phyloP scores from a whole-genome alignment of 2,329 filamentous ascomycete species.

The Volutella citrinella region DNA sequence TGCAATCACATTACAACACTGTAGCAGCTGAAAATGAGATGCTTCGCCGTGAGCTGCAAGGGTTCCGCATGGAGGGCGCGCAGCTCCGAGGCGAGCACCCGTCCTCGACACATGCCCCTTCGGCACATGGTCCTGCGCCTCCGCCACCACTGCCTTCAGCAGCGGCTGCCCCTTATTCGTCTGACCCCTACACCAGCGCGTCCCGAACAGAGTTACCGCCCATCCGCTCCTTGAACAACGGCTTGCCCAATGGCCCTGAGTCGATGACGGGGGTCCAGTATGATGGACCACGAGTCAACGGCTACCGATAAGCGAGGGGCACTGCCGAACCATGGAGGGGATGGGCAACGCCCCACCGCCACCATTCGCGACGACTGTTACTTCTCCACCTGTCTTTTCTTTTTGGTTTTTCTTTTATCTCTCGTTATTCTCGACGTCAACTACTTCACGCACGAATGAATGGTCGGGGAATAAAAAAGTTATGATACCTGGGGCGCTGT shows the following conservation, averaged over 20 bases:
- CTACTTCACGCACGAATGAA: slow-evolving; percentile 23
- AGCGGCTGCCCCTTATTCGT: slow-evolving; percentile 21
- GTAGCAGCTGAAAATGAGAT: slow-evolving; percentile 43
- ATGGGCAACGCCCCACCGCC: too few species aligned
- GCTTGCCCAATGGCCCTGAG: slow-evolving; percentile 46
- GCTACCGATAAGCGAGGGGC: slow-evolving; percentile 43
- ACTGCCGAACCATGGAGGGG: slow-evolving; percentile 27
- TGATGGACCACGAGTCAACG: slow-evolving; percentile 46
- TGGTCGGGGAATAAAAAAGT: slow-evolving; percentile 21
- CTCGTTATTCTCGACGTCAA: slow-evolving; percentile 15
- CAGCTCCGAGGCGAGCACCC: slow-evolving; percentile 40
- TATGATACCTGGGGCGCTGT: slow-evolving; percentile 17
- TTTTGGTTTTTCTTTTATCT: slow-evolving; percentile 2
- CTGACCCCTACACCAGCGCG: slow-evolving; percentile 30
- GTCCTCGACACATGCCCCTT: slow-evolving; percentile 26
- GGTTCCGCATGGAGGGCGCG: slow-evolving; percentile 45
- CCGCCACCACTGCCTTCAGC: slow-evolving; percentile 19
- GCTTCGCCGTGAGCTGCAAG: slow-evolving; percentile 48
- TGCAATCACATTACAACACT: slow-evolving; percentile 44
- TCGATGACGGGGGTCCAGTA: slow-evolving; percentile 68
- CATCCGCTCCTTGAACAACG: slow-evolving; percentile 49
- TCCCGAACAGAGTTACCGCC: slow-evolving; percentile 54
- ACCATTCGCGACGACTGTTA: too few species aligned
- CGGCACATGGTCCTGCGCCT: too few species aligned
- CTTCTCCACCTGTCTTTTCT: slow-evolving; percentile 1